A percentile compares a stretch with the other conserved stretches of the same genome.
These are phyloP conservation scores for Euphorbia lathyris DNA, from an alignment of 345 rosid species.

Conservation along the genomic window DNA sequence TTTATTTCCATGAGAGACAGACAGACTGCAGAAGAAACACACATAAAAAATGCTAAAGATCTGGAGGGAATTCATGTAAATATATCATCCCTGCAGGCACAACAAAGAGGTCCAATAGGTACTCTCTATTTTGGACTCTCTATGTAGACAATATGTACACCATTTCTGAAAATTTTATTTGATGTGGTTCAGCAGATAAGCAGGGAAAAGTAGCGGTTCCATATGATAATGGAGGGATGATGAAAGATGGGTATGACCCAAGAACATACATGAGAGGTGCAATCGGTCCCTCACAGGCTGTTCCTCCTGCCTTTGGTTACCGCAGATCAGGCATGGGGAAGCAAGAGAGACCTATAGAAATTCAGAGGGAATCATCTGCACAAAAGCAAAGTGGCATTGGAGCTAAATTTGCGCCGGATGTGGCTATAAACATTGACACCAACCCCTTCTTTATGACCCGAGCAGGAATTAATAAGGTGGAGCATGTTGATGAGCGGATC, in stretches of 20 bases:
- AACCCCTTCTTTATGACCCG: constrained; percentile 75
- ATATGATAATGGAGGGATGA: constrained; percentile 45
- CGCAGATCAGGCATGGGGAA: constrained; percentile 47
- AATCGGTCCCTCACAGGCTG: constrained; percentile 44
- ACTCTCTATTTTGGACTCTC: neutral
- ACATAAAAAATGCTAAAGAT: constrained; percentile 35
- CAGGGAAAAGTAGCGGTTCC: constrained; percentile 60
- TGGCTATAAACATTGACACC: constrained; percentile 70
- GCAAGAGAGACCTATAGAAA: constrained; percentile 49
- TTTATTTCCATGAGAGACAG: constrained; percentile 29
- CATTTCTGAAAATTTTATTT: neutral
- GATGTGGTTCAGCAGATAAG: constrained; percentile 44
- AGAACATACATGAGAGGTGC: constrained; percentile 56
- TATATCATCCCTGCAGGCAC: constrained; percentile 41
- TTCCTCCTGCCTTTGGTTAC: constrained; percentile 39
- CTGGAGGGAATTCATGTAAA: constrained; percentile 43
- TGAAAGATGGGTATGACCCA: constrained; percentile 62
- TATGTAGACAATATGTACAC: too few relatives aligned
- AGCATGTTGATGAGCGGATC: constrained; percentile 50
- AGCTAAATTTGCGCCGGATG: constrained; percentile 57
- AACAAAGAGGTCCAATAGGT: constrained; percentile 67
- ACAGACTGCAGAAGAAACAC: constrained; percentile 38
- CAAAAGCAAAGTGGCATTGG: constrained; percentile 60
- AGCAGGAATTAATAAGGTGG: constrained; percentile 54
- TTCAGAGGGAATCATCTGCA: constrained; percentile 40